Conservation (phyloP, 2,329 filamentous ascomycete species). For the Exophiala sp. region DNA sequence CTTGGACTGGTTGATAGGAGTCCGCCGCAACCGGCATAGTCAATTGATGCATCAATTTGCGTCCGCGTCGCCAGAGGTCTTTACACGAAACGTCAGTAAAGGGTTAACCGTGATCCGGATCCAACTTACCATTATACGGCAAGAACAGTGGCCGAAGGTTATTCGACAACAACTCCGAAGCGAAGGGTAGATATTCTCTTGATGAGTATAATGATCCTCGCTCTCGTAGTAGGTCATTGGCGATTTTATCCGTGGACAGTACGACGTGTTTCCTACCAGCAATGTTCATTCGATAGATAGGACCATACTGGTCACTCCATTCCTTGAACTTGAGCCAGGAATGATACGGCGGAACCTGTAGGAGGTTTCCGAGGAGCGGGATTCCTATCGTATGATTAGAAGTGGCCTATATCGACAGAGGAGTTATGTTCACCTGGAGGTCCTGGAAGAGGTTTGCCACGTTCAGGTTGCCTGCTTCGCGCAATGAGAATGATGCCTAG, state of each 20-base stretch:
- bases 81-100: neutral
- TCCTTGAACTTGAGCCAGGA: constrained; percentile 42
- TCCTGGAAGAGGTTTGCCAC: too few species aligned
- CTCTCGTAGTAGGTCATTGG: constrained; percentile 42
- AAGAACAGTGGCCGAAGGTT: constrained; percentile 31
- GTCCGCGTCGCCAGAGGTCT: constrained; percentile 37
- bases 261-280: constrained; percentile 38
- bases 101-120: constrained; percentile 35
- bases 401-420: too few species aligned
- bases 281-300: constrained; percentile 45
- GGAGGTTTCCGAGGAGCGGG: constrained; percentile 36
- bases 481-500: too few species aligned
- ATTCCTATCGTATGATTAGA: neutral
- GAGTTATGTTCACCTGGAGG: too few species aligned
- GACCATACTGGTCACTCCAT: constrained; percentile 36
- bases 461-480: too few species aligned
- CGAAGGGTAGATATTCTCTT: constrained; percentile 36
- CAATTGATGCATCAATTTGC: constrained; percentile 44
- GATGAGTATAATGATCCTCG: constrained; percentile 39
- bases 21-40: constrained; percentile 34
- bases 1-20: constrained; percentile 32
- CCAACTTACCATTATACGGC: constrained; percentile 30
- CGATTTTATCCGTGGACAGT: constrained; percentile 39
- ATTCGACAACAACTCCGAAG: constrained; percentile 32
- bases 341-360: constrained; percentile 34